Base-by-base conservation (phyloP, 176 grass and related monocot species). In the Zea luxurians region DNA sequence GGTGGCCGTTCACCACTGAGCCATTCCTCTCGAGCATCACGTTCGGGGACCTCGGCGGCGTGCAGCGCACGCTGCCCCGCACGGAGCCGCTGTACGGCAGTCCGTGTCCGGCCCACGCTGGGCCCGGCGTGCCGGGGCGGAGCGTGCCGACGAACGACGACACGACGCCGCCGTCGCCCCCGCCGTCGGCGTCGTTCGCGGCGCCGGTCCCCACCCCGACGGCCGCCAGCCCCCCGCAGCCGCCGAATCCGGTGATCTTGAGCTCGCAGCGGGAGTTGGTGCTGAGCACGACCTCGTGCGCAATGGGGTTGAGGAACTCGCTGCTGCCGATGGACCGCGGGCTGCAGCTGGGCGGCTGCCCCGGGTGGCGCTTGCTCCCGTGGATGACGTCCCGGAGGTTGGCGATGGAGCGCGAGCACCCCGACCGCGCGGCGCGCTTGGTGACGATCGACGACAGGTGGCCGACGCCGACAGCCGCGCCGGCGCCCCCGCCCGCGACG, bases 301-400 rank as follows among this genome's bases (percentile, higher is more conserved):
- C 91, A 52, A 98, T 98, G n/a, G 95, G 95, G 88, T 98, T 98
- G 38, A 98, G 49, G 82, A 98, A 98, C 78, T 98, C 95, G 66
- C 89, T 98, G 82, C 95, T 98, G 38, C 95, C 95, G 44, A 98
- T 98, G 41, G 95, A 98, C 61, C 95, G 78, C 21, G 95, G 95
- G 86, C 95, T 98, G 85, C 91, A 94, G 68, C 87, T 92, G 2
- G 84, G 89, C 37, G 91, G 91, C 76, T 67, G 82, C 10, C 89
- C 89, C 15, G 91, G 89, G 66, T 98, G 95, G 21, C 95, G 86
- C 81, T 98, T 98, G 91, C 95, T 98, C 17, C 95, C 95, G 83
- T 98, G 95, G 78, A 98, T 98, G 17, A 98, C 95, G 65, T 98
- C 91, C 17, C 89, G 91, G 7, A 98, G 87, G 87, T 98, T 98